A percentile compares a stretch with the other conserved stretches of the same genome.
phyloP scores from a whole-genome alignment of 108 stramenopile genomes.

The Cyclotella distinguenda region DNA sequence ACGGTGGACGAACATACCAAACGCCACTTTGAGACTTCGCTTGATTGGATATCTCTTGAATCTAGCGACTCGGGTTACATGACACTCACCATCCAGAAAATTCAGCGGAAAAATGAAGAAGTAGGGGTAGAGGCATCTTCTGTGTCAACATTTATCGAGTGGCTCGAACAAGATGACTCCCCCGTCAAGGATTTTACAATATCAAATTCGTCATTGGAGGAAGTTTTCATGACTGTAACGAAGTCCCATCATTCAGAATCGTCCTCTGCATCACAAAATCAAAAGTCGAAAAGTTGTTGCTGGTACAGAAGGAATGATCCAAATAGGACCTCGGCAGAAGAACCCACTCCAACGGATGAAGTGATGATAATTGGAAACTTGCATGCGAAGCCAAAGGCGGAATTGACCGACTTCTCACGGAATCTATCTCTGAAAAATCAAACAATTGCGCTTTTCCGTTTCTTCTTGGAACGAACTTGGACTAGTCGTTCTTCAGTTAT shows the following conservation, averaged over 20 bases:
- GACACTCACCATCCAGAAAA: conserved; percentile 41
- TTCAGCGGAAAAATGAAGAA: conserved; percentile 24
- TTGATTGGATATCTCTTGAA: conserved; percentile 25
- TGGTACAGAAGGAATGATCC: conserved; percentile 19
- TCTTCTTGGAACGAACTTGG: conserved; percentile 37
- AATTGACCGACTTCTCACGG: conserved; percentile 19
- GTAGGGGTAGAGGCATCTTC: conserved; percentile 3
- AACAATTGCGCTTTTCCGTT: conserved; percentile 22
- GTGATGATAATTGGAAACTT: conserved; percentile 1
- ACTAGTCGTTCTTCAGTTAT: conserved; percentile 36
- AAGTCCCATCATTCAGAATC: conserved; percentile 7
- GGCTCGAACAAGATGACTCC: conserved; percentile 46
- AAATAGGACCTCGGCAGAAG: neutral
- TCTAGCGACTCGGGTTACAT: conserved; percentile 39
- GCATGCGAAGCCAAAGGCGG: no score
- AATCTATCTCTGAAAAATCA: conserved; percentile 38
- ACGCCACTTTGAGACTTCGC: conserved; percentile 16
- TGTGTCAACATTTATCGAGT: conserved; percentile 42
- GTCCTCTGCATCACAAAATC: conserved; percentile 5
- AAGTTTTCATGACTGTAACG: conserved; percentile 61
- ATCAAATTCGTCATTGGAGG: conserved; percentile 61
- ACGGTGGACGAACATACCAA: conserved; percentile 26
- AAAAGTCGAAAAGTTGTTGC: conserved; percentile 12
- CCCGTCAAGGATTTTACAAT: conserved; percentile 53
- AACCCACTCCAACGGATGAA: neutral